Conservation (phyloP, 2,329 filamentous ascomycete species). For the Diaporthe sp. region DNA sequence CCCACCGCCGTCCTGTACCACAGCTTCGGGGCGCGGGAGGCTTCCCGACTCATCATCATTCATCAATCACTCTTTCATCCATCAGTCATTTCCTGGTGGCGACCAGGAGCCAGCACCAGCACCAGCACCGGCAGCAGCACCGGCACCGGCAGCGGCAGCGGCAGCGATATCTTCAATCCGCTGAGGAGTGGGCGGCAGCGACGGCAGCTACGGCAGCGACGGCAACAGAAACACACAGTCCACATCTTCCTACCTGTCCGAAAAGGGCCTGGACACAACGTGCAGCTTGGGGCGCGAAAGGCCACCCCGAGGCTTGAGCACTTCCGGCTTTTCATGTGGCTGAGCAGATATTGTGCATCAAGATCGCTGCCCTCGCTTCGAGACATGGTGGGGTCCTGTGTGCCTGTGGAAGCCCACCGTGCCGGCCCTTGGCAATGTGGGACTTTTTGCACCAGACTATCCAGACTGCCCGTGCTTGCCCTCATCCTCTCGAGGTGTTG, state of each 20-base stretch:
- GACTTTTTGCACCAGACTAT: not conserved
- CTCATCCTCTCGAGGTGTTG: not conserved
- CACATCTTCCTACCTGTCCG: not conserved
- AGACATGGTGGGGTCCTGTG: constrained; percentile 16
- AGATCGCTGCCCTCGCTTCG: constrained; percentile 24
- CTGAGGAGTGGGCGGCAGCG: not conserved
- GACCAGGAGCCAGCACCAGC: not conserved
- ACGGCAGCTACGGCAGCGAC: not conserved
- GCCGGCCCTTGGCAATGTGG: constrained; percentile 6
- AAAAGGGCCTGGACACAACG: not conserved
- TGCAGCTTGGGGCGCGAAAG: not conserved
- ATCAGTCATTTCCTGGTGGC: constrained; percentile 20
- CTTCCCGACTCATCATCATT: constrained; percentile 5
- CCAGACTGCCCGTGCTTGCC: not conserved
- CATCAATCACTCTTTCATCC: not conserved
- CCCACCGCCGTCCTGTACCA: constrained; percentile 17
- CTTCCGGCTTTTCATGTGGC: constrained; percentile 16
- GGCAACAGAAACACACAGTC: not conserved
- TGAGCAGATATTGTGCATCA: constrained; percentile 23
- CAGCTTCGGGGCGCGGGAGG: constrained; percentile 28
- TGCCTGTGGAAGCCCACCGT: constrained; percentile 6
- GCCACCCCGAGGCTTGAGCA: not conserved
- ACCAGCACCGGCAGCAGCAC: not conserved
- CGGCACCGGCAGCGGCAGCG: not conserved
- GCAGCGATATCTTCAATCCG: not conserved